phyloP scores from a whole-genome alignment of 768 basidiomycete genomes.

The Boletus tomentosulus region DNA sequence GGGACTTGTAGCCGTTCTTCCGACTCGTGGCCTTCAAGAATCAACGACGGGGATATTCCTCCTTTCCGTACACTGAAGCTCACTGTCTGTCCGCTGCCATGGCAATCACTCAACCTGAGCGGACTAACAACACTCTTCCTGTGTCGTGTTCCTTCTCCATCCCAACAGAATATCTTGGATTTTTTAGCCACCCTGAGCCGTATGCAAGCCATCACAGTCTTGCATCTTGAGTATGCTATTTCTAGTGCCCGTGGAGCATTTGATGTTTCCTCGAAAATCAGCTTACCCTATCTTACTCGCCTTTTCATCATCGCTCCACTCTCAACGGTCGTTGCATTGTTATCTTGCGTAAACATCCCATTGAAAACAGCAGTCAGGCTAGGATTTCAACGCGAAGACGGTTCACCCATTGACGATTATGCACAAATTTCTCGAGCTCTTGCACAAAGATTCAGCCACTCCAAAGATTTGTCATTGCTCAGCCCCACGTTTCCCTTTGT shows the following conservation, averaged over 20 bases:
- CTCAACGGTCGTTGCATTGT: neutral
- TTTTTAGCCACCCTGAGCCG: conserved; percentile 24
- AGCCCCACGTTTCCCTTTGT: neutral
- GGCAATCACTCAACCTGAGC: no score
- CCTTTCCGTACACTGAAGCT: no score
- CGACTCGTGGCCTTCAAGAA: neutral
- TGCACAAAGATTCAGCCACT: neutral
- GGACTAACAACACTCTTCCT: conserved; percentile 8
- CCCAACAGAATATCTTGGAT: conserved; percentile 25
- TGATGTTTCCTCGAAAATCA: neutral
- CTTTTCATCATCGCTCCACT: conserved; percentile 1
- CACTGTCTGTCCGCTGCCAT: no score
- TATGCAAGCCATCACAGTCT: conserved; percentile 19
- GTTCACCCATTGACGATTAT: neutral
- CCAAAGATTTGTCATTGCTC: neutral
- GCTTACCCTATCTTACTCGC: conserved; percentile 1
- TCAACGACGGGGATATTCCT: no score
- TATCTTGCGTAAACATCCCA: no score
- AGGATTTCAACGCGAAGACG: neutral
- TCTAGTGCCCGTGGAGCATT: conserved; percentile 1
- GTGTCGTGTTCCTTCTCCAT: conserved; percentile 11
- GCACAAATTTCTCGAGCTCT: neutral
- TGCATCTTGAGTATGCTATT: conserved; percentile 31
- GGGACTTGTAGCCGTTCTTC: neutral
- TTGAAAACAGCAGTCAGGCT: neutral